Evolutionary conservation across 2,329 filamentous ascomycete genomes (phyloP), one percentile per base, ranked within the genome.

Genomic region (Penicillium rolfsii): DNA sequence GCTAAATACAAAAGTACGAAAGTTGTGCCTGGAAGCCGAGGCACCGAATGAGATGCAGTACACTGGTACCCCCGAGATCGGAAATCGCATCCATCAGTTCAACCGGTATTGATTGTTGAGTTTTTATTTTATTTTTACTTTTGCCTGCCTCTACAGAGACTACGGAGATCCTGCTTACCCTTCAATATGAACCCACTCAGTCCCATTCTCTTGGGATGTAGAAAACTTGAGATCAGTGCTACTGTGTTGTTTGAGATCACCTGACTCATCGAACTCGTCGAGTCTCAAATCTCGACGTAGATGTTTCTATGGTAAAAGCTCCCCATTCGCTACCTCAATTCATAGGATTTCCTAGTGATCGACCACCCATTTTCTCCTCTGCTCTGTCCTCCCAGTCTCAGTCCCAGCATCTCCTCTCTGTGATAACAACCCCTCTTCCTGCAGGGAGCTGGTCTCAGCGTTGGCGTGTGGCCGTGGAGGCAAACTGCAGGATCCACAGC

Each of bases 401-500:
- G 4, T 48, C 16, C 19, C 45, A 48, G 45, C 26, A 30, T 28
- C 16, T 48, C 7, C 45, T 30, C 45, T 30, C 45, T 30, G 45
- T 30, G 45, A 30, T 28, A 50, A 35, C 9, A 19, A 12, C 30
- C 36, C 38, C 38, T 58, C 55, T 58, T 36, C 48, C n/a, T 43
- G 28, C 11, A 49, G 55, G n/a, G 24, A 33, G 48, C 35, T 49
- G 45, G 33, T 45, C 33, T 12, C 41, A 53, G 57, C 41, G 52
- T 16, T 40, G 40, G 57, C 36, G 43, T 49, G 26, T 56, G 33
- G 30, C 48, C 38, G 43, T 64, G 52, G 57, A 63, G 65, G 65
- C 65, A 67, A 67, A 65, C 62, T 67, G 66, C 67, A 69, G 67
- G 66, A 65, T 70, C 67, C 67, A 70, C 67, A 33, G 52, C 66